Evolutionary conservation across 306 rosid genomes (phyloP).

Genomic region (Hylodesmum podocarpum): DNA sequence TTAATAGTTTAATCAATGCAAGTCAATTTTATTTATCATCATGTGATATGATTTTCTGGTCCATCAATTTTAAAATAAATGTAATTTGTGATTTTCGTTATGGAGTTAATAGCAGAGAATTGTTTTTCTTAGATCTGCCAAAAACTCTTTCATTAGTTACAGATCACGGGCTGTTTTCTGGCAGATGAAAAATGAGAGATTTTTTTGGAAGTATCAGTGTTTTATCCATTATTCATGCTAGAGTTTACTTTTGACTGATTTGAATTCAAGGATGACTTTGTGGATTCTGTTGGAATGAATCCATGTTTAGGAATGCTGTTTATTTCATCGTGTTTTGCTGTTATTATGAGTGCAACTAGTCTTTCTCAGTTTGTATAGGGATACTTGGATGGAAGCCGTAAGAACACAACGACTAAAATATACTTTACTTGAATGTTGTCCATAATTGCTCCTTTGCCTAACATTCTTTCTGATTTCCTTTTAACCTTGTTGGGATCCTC

Average conservation of each 20-base stretch:
- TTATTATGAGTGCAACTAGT: background rate
- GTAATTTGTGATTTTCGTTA: background rate
- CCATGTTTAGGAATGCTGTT: background rate
- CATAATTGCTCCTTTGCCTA: background rate
- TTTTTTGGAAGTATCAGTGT: background rate
- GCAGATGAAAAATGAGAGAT: background rate
- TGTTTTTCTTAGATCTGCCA: background rate
- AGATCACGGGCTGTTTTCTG: background rate
- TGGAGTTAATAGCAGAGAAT: background rate
- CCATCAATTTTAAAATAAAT: background rate
- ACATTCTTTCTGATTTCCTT: background rate
- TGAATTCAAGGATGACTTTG: background rate
- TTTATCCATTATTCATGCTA: background rate
- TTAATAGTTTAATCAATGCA: background rate
- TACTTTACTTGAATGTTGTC: background rate
- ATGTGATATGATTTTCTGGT: background rate
- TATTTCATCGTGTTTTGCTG: background rate
- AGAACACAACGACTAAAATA: background rate
- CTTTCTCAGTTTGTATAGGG: background rate
- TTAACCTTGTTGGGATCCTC: background rate
- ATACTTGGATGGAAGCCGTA: background rate
- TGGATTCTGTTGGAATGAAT: constrained; percentile 7
- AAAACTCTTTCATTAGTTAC: background rate
- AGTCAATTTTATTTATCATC: background rate
- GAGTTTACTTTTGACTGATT: background rate